These are phyloP conservation scores for Lactarius evosmus DNA, from an alignment of 768 basidiomycete species.

Conservation along the genomic window DNA sequence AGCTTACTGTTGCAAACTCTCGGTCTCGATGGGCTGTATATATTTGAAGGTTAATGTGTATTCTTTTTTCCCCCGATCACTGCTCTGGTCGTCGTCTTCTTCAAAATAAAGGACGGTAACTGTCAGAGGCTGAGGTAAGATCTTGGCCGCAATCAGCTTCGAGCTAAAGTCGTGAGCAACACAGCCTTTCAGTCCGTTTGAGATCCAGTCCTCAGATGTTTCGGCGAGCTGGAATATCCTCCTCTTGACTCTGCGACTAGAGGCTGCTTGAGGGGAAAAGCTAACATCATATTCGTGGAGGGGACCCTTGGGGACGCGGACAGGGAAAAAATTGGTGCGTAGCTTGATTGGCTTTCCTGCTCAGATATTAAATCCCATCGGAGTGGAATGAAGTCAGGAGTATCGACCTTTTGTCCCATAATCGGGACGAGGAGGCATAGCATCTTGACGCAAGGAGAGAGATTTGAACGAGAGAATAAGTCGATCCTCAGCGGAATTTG, in stretches of 20 bases:
- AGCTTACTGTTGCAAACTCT: conserved; percentile 40
- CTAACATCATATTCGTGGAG: conserved; percentile 48
- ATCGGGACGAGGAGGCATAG: conserved; percentile 48
- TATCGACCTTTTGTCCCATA: conserved; percentile 38
- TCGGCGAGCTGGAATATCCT: conserved; percentile 52
- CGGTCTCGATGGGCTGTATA: conserved; percentile 44
- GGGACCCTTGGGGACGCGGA: conserved; percentile 45
- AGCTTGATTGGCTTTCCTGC: conserved; percentile 44
- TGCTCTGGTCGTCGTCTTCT: conserved; percentile 42
- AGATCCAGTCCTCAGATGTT: conserved; percentile 39
- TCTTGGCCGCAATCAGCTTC: conserved; percentile 44
- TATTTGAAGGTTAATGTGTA: conserved; percentile 46
- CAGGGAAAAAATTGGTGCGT: conserved; percentile 52
- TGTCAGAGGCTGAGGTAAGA: conserved; percentile 42
- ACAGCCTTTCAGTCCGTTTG: conserved; percentile 39
- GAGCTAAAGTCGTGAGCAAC: conserved; percentile 49
- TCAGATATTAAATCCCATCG: not conserved
- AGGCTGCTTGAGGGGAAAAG: conserved; percentile 39
- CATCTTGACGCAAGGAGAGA: conserved; percentile 32
- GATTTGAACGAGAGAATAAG: conserved; percentile 40
- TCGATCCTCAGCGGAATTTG: conserved; percentile 41
- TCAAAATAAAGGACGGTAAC: conserved; percentile 44
- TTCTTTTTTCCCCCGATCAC: conserved; percentile 36
- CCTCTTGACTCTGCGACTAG: conserved; percentile 41
- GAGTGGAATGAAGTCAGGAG: not conserved